These are phyloP conservation scores for Mortierella sp. DNA, from an alignment of 371 early-diverging fungal species.

Conservation along the genomic window DNA sequence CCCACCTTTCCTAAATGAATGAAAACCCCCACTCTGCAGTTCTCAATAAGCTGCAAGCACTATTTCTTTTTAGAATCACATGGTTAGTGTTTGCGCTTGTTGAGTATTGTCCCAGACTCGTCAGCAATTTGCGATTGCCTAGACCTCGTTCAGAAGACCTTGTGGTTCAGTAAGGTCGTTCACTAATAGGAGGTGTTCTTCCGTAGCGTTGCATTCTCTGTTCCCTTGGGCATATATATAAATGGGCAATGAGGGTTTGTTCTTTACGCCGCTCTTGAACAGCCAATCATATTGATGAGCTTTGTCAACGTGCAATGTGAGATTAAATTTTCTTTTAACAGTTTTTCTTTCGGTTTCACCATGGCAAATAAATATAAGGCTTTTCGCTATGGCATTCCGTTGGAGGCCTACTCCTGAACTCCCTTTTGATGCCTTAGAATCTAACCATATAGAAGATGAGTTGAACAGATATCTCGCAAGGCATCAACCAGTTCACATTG, in stretches of 20 bases:
- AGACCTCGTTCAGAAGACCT: background rate
- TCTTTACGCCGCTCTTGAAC: background rate
- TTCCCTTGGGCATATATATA: background rate
- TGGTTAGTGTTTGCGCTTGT: background rate
- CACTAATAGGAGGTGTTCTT: background rate
- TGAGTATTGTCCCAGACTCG: no score
- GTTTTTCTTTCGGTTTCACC: background rate
- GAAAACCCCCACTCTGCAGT: no score
- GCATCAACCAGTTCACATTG: no score
- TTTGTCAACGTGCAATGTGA: conserved; percentile 12
- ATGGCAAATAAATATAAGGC: no score
- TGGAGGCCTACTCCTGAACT: no score
- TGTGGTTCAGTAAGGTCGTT: background rate
- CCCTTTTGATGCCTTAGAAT: no score
- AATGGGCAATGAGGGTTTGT: no score
- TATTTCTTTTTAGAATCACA: background rate
- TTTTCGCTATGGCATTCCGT: no score
- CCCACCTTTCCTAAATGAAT: no score
- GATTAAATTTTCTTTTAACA: background rate
- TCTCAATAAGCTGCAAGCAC: no score
- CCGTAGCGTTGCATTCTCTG: background rate
- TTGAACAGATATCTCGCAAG: no score
- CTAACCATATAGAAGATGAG: no score
- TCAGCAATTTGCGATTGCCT: background rate
- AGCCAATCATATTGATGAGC: conserved; percentile 16